Evolutionary conservation across 2,329 filamentous ascomycete genomes (phyloP), one percentile per base, ranked within the genome.

Genomic region (Ceratocystis albifundus): DNA sequence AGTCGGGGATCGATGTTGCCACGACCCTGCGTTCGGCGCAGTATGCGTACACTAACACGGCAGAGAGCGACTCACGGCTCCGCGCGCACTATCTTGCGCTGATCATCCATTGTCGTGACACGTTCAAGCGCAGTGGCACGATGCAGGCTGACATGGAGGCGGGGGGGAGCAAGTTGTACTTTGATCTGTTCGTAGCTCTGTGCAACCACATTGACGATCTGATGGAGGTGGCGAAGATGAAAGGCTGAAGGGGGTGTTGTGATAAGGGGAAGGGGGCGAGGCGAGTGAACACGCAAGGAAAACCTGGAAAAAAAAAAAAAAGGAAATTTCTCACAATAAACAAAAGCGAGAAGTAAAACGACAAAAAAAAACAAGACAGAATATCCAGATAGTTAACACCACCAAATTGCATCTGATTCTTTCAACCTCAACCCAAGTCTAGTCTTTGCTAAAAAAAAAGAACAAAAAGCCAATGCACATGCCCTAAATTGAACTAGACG

Each of bases 61-160:
- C 92, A 71, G 90, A 96, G 80, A 88, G 86, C 73, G 92, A 97
- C 80, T 93, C 88, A 74, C 85, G 88, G 74, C 86, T 97, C 77
- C 91, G 92, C 80, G 92, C 92, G 81, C 91, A 96, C 81, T 96
- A 96, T 82, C 87, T 97, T 76, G 90, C 92, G 76, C 85, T 96
- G 78, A 96, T 96, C 78, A 96, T 96, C 81, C 88, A 92, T 80
- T 93, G 89, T 83, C 90, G 93, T 77, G 91, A 91, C 82, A 96
- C 90, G 74, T 96, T 97, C 78, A 96, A 96, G 87, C 87, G 89
- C 79, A 96, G 91, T 80, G 92, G 92, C 78, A 96, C 92, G 77
- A 96, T 96, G 91, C 92, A 96, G 84, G 88, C 89, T 80, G 92
- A 96, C 81, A 96, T 97, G 92, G 90, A 96, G 81, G 86, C 86